phyloP scores from a whole-genome alignment of 805 yeast genomes.

The Spathaspora sp. region DNA sequence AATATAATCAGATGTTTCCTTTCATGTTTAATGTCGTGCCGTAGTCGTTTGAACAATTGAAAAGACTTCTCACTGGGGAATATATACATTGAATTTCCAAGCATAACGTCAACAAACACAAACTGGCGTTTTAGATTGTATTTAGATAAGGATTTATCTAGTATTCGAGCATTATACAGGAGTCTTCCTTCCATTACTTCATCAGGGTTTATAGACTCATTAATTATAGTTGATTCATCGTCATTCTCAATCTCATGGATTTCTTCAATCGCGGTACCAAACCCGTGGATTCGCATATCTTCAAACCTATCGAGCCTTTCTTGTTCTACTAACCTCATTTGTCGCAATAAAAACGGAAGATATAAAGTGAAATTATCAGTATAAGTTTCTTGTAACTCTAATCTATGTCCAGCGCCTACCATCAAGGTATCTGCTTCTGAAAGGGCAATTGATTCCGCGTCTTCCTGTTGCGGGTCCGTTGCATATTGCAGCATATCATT shows the following conservation, averaged over 20 bases:
- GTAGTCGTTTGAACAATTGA: slow-evolving; percentile 22
- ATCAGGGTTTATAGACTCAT: slow-evolving; percentile 10
- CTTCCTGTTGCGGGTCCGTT: background rate
- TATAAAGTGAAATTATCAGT: slow-evolving; percentile 35
- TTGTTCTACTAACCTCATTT: slow-evolving; percentile 17
- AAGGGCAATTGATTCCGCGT: slow-evolving; percentile 12
- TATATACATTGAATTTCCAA: slow-evolving; percentile 24
- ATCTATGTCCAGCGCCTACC: slow-evolving; percentile 17
- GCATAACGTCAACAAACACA: slow-evolving; percentile 29
- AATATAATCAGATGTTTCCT: slow-evolving; percentile 18
- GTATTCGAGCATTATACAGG: slow-evolving; percentile 10
- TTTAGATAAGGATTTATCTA: slow-evolving; percentile 16
- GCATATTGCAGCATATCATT: no score
- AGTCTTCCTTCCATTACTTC: slow-evolving; percentile 1
- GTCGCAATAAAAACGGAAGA: slow-evolving; percentile 35
- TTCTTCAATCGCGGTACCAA: background rate
- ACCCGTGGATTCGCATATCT: background rate
- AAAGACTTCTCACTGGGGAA: slow-evolving; percentile 30
- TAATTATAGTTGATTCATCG: slow-evolving; percentile 19
- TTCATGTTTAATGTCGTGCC: slow-evolving; percentile 17
- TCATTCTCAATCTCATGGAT: slow-evolving; percentile 8
- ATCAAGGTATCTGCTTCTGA: slow-evolving; percentile 37
- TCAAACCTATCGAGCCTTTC: background rate
- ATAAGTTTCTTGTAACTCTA: slow-evolving; percentile 33
- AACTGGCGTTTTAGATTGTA: slow-evolving; percentile 27